Percentiles rank a stretch among this genome's conserved stretches.
phyloP scores from a whole-genome alignment of 306 rosid genomes.

The Medicago lupulina region DNA sequence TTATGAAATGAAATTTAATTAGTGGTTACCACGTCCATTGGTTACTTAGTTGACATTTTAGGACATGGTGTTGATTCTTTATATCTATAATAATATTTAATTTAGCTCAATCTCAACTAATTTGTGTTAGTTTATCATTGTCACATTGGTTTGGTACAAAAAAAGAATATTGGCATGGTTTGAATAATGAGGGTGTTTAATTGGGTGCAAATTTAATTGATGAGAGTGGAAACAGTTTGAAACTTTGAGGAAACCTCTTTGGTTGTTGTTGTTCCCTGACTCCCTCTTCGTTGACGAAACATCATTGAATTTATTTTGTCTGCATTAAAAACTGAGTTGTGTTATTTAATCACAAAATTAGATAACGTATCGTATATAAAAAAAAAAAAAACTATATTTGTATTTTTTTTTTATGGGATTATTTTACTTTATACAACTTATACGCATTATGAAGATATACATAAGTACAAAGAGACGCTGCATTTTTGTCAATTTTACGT shows the following conservation, averaged over 20 bases:
- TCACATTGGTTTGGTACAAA: constrained; percentile 35
- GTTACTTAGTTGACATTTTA: constrained; percentile 50
- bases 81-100: not conserved
- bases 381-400: too few relatives aligned
- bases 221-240: constrained; percentile 39
- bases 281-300: constrained; percentile 1
- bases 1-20: constrained; percentile 21
- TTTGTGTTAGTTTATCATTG: constrained; percentile 14
- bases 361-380: too few relatives aligned
- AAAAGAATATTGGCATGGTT: constrained; percentile 34
- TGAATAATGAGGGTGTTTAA: constrained; percentile 4
- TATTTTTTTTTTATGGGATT: too few relatives aligned
- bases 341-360: too few relatives aligned
- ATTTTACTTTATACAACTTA: too few relatives aligned
- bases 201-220: constrained; percentile 41
- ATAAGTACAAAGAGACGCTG: too few relatives aligned
- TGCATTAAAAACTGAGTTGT: not conserved
- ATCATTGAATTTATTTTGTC: not conserved
- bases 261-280: constrained; percentile 31
- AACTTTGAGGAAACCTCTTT: constrained; percentile 27
- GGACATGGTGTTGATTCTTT: constrained; percentile 36
- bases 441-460: too few relatives aligned
- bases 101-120: not conserved
- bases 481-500: too few relatives aligned
- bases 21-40: constrained; percentile 73